Base-by-base conservation (phyloP, 2,329 filamentous ascomycete genomes). In the Fusarium chlamydosporum region DNA sequence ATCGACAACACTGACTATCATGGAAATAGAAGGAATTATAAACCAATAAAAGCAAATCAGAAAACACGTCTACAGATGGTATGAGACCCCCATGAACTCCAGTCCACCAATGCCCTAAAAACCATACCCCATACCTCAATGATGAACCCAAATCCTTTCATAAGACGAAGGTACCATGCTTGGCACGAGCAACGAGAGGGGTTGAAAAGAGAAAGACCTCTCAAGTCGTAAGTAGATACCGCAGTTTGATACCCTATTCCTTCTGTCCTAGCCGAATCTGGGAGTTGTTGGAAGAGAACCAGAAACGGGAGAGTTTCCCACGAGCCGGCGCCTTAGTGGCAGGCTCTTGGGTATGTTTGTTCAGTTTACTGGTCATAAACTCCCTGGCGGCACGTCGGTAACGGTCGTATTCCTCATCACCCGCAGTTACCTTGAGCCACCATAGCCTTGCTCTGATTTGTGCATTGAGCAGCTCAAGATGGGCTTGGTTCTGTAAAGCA, bases 391-490 rank as follows among this genome's bases (percentile, higher is more conserved):
- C 86, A 52, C 74, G 76, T 56, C 80, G 70, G 64, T 88, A 88
- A 4, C 77, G 78, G 4, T 78, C 74, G 52, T 83, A 79, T 68
- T 86, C 84, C 16, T 82, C 79, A 4, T 72, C 75, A 69, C 82
- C 84, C 20, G 85, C 85, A 51, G 82, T 84, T 33, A 87, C 50
- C 74, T 82, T 84, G 50, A 89, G 77, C 86, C 86, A 89, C 78
- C 84, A 81, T 33, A 88, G 79, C 74, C 84, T 87, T 15, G 87
- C 87, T 42, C 79, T 79, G 27, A 90, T 79, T 72, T 88, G 87
- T 15, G 87, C 85, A 38, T 81, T 81, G 29, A 88, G 76, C 11
- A 89, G 67, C 1, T 79, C 76, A 7, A 87, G 74, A 27, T 82
- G 76, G 3, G 84, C 68, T 43, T 82, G 81, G 9, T 82, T 76